Conservation (phyloP, 148 eudicot species). For the Rhododendron williamsianum region DNA sequence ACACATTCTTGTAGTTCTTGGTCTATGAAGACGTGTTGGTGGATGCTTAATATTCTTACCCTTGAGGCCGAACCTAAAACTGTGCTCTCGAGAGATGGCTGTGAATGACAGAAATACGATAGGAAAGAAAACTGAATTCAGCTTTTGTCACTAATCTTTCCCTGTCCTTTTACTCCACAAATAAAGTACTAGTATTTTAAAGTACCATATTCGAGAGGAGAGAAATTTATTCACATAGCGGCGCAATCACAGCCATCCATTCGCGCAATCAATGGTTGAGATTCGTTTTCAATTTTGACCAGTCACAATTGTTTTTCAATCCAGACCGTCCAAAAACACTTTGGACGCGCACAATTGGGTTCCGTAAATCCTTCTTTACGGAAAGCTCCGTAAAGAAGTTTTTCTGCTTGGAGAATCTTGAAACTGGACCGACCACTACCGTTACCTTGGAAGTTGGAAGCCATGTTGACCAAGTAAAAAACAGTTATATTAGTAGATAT, state of each 20-base stretch:
- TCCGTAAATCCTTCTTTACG: too few species aligned
- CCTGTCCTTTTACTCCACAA: neutral
- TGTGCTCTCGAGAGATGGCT: neutral
- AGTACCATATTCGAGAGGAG: neutral
- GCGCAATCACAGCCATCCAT: too few species aligned
- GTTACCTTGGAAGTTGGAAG: neutral
- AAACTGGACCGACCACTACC: neutral
- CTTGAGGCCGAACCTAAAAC: neutral
- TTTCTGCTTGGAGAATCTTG: neutral
- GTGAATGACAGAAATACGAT: neutral
- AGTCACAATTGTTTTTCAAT: too few species aligned
- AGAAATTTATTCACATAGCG: too few species aligned
- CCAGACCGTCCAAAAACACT: too few species aligned
- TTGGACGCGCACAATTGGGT: too few species aligned
- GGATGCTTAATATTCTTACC: too few species aligned
- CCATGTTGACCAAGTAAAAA: conserved; percentile 7
- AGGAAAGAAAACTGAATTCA: neutral
- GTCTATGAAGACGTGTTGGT: neutral
- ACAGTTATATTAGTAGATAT: neutral
- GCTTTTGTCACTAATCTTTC: neutral
- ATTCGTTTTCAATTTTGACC: too few species aligned
- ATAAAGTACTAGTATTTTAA: neutral
- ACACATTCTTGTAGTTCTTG: neutral
- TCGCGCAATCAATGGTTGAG: too few species aligned
- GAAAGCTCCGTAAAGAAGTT: too few species aligned